phyloP scores from a whole-genome alignment of 1,139 yeast genomes.

The Pichia sp. region DNA sequence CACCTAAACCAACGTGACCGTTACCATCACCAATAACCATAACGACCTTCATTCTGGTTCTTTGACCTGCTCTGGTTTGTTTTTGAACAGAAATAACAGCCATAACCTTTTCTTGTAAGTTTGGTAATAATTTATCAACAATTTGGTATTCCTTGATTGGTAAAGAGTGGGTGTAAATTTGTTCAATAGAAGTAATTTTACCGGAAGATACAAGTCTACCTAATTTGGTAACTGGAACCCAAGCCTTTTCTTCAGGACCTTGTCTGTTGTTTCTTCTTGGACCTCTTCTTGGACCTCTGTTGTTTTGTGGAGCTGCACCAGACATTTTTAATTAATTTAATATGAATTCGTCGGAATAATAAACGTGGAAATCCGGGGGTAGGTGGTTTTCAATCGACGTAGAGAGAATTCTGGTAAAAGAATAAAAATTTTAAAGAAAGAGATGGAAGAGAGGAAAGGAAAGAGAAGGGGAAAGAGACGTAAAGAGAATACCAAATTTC shows the following conservation, averaged over 20 bases:
- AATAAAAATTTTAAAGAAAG: not conserved
- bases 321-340: slow-evolving; percentile 42
- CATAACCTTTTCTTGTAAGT: slow-evolving; percentile 97
- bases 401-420: slow-evolving; percentile 1
- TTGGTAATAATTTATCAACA: slow-evolving; percentile 94
- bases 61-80: slow-evolving; percentile 99
- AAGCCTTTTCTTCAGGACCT: slow-evolving; percentile 92
- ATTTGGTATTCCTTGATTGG: slow-evolving; percentile 99
- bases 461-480: not conserved
- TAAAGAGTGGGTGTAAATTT: slow-evolving; percentile 98
- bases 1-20: slow-evolving; percentile 99
- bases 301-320: slow-evolving; percentile 42
- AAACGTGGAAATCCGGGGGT: slow-evolving; percentile 88
- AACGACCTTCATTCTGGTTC: slow-evolving; percentile 99
- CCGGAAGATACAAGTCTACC: slow-evolving; percentile 99
- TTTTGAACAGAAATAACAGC: slow-evolving; percentile 99
- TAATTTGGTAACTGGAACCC: slow-evolving; percentile 99
- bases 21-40: slow-evolving; percentile 99
- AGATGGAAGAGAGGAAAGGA: not conserved
- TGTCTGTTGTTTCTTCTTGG: slow-evolving; percentile 62
- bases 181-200: slow-evolving; percentile 94
- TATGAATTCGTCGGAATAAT: slow-evolving; percentile 57
- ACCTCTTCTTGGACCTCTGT: slow-evolving; percentile 48
- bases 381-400: slow-evolving; percentile 81
- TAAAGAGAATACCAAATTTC: not conserved